phyloP scores from a whole-genome alignment of 805 yeast species.

The Nakazawaea molendinolei region DNA sequence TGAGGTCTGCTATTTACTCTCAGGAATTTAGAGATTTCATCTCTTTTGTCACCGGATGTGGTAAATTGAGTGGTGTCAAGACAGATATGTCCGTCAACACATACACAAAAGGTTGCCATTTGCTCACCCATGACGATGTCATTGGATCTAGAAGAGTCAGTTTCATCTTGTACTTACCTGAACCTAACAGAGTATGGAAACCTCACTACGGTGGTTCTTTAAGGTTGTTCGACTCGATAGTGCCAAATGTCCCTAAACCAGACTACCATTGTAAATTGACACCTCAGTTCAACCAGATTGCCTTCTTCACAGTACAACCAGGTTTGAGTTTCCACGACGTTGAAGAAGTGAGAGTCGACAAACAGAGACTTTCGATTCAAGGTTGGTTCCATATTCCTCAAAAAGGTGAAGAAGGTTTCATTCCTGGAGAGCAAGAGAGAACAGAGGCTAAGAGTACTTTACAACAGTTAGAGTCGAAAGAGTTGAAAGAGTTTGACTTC shows the following conservation, averaged over 20 bases:
- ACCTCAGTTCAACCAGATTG: slow-evolving; percentile 94
- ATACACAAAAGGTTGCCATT: slow-evolving; percentile 88
- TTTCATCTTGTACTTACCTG: slow-evolving; percentile 87
- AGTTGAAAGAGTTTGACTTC: slow-evolving; percentile 71
- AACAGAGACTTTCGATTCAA: slow-evolving; percentile 85
- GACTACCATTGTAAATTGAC: slow-evolving; percentile 66
- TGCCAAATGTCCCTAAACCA: slow-evolving; percentile 83
- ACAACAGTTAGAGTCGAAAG: slow-evolving; percentile 72
- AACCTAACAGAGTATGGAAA: slow-evolving; percentile 86
- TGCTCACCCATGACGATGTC: slow-evolving; percentile 94
- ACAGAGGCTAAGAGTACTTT: slow-evolving; percentile 72
- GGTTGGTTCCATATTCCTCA: slow-evolving; percentile 99
- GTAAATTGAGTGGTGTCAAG: slow-evolving; percentile 81
- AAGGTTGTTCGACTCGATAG: slow-evolving; percentile 77
- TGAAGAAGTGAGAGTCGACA: slow-evolving; percentile 90
- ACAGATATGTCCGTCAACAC: slow-evolving; percentile 92
- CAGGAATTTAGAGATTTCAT: slow-evolving; percentile 76
- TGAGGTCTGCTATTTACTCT: slow-evolving; percentile 85
- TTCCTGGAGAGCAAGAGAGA: slow-evolving; percentile 75
- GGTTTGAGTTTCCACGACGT: slow-evolving; percentile 97
- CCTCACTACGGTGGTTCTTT: slow-evolving; percentile 91
- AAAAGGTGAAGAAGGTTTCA: slow-evolving; percentile 78
- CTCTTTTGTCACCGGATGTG: slow-evolving; percentile 75
- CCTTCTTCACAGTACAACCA: slow-evolving; percentile 93
- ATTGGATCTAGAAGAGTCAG: slow-evolving; percentile 93